Evolutionary conservation across 192 early-diverging fungal genomes (phyloP), one percentile per base, ranked within the genome.

Genomic region (Thamnidium elegans): DNA sequence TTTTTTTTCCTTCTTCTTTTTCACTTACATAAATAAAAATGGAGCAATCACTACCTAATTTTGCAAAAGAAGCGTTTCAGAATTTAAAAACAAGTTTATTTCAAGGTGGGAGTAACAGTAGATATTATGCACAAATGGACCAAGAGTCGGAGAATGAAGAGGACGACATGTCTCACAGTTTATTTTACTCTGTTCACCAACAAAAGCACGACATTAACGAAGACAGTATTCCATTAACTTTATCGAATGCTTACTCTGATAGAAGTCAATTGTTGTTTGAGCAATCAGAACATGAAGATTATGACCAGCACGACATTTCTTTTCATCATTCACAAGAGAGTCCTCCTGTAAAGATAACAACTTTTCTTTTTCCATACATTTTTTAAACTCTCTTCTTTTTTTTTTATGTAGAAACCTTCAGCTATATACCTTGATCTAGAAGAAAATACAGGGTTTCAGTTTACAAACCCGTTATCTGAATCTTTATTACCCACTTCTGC

Each of bases 381-480:
- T 15, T 45, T 45, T 43, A n/a, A 48, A 19, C 44, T 67, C 50
- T 30, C n/a, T 67, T 42, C 39, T 52, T 62, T 13, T 3, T 34
- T 17, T 45, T 8, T 45, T 34, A 55, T 59, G 8, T 56, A 84
- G 83, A 77, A 74, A 55, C 80, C 83, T 0, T 79, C 80, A 30
- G 74, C 76, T 14, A 82, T 84, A 48, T 84, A 84, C 58, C 64
- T 80, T 20, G 80, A 84, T 58, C 66, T 74, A 20, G 77, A 78
- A 30, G 44, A 69, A 21, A 64, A 64, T 76, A 7, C 80, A 68
- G 15, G 61, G 65, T 39, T 65, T 69, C 11, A 45, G 51, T 59
- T 65, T 2, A 15, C 56, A 8, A 81, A 73, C 50, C 56, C 70
- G 3, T 67, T 84, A 9, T 75, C 73, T 6, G 82, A 84, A 52